Evolutionary conservation across 441 rosid genomes (phyloP).

Genomic region (Hura crepitans): DNA sequence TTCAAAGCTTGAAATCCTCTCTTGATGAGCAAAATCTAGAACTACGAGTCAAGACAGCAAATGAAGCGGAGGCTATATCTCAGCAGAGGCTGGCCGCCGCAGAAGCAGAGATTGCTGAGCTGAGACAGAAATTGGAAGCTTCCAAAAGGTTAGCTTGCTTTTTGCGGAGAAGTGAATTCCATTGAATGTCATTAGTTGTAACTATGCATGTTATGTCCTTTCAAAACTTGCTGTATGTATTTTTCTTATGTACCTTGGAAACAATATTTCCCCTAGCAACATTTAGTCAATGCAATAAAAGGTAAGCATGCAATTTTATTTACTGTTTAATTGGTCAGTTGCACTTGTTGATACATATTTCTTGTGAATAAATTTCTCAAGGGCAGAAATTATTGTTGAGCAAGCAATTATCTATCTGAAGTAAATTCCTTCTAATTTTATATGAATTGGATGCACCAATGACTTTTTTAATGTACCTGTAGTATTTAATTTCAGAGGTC

Average conservation of each 20-base stretch:
- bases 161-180: background rate
- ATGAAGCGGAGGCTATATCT: constrained; percentile 92
- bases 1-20: constrained; percentile 69
- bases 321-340: background rate
- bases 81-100: constrained; percentile 95
- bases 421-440: background rate
- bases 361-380: background rate
- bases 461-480: background rate
- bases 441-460: background rate
- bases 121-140: constrained; percentile 76
- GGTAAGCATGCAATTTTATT: background rate
- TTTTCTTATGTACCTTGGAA: background rate
- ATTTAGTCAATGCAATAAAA: background rate
- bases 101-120: constrained; percentile 95
- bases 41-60: constrained; percentile 86
- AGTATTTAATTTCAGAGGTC: background rate
- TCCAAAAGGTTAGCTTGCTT: constrained; percentile 59
- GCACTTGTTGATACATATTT: background rate
- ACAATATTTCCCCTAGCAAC: background rate
- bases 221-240: background rate
- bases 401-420: background rate
- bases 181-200: background rate
- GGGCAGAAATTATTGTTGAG: background rate
- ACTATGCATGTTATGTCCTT: background rate
- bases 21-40: constrained; percentile 90